Base-by-base conservation (phyloP, 148 eudicot genomes). In the Silene latifolia region DNA sequence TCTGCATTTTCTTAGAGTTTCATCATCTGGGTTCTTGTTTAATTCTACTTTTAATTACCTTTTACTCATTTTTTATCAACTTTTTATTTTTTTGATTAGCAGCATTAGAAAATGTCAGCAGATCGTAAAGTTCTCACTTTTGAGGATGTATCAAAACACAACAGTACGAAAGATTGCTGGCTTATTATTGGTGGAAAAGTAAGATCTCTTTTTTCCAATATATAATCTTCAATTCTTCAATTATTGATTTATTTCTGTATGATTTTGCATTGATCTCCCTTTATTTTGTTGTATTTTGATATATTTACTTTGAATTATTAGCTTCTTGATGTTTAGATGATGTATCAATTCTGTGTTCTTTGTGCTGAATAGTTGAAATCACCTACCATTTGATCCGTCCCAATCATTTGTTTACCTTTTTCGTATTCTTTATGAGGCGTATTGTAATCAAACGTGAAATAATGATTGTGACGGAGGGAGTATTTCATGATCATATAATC, bases 151-250 rank as follows among this genome's bases (percentile, higher is more conserved):
- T 76, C 89, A 29, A 81, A 83, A 83, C 93, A 89, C 63, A 86
- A 80, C 80, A 84, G 72, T 5, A 23, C 76, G 18, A 83, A 89
- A 74, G 93, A 88, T 83, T 89, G 93, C 51, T 89, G 93, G 91
- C 83, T 89, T 3, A 85, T 89, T 25, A 88, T 89, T 27, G 65
- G 78, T 65, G 91, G 89, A 61, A 89, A 89, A 89, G 94, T 89
- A 53, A 67, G 78, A 73, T 83, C n/a, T n/a, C n/a, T n/a, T n/a
- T n/a, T n/a, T n/a, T n/a, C n/a, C n/a, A n/a, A n/a, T n/a, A n/a
- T n/a, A 80, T 78, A 44, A 39, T 24, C 25, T n/a, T 23, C 47
- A 15, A 25, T 59, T 63, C 25, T 8, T 64, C 21, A 19, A 39
- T 39, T 6, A 0, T 15, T 39, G 9, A 67, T 42, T 39, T 67